Evolutionary conservation across 2,329 filamentous ascomycete species (phyloP), one percentile per base, ranked within the genome.

Genomic region (Diaporthe citriasiana): DNA sequence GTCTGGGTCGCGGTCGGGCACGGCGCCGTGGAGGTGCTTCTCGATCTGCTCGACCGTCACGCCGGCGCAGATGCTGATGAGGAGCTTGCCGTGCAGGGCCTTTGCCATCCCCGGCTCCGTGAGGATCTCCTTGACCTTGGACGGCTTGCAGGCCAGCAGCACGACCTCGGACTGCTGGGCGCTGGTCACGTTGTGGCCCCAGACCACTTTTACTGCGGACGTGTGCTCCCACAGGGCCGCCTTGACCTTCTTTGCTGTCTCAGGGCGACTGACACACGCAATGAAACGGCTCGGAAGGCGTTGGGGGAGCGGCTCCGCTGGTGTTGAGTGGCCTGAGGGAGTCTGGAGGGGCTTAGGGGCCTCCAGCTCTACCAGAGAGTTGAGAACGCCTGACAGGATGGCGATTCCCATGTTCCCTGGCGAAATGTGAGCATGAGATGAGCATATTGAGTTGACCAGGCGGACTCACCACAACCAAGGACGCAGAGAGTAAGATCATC

Each of bases 331-430:
- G 74, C 85, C 83, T 4, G 87, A 84, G 77, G 82, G 84, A 68
- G 80, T 83, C 79, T 85, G 85, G 63, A 85, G 84, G 77, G 83
- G 87, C 77, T 83, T 84, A 68, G 84, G 84, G 33, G 82, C 85
- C 71, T 86, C 86, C 81, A 88, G 45, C 77, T 86, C 87, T 51
- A 86, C 85, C 57, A 97, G 88, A 15, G 93, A 94, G 75, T 90
- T 87, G 78, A 97, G 89, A 80, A 98, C 93, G 76, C 94, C 95
- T 71, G 90, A 92, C 73, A 97, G 89, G 78, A 97, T 95, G 73
- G 94, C 94, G 75, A 94, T 94, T 74, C 95, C 95, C 91, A 97
- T 94, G 70, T 92, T 95, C 77, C 94, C 93, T 95, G 78, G 70
- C 22, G 50, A n/a, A 10, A 5, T 27, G 30, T 73, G n/a, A 73